Conservation (phyloP, 2,329 filamentous ascomycete genomes). For the Magnaporthiopsis poae region DNA sequence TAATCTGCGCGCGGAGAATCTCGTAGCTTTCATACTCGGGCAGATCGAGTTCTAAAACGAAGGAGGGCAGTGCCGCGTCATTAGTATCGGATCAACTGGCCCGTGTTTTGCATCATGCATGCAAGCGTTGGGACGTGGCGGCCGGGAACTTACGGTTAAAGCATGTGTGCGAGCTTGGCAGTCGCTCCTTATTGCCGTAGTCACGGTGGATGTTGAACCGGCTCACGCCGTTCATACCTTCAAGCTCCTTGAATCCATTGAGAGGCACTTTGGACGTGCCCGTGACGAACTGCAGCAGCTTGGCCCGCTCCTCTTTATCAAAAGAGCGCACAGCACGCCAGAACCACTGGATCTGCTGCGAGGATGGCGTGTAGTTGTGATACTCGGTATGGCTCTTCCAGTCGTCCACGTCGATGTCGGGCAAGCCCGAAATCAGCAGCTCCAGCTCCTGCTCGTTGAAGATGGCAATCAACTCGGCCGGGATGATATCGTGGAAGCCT, state of each 20-base stretch:
- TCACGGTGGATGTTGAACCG: conserved; percentile 98
- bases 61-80: conserved; percentile 23
- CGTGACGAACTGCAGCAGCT: conserved; percentile 93
- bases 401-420: conserved; percentile 94
- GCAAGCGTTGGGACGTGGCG: not conserved
- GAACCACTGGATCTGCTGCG: conserved; percentile 98
- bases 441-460: conserved; percentile 98
- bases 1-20: conserved; percentile 70
- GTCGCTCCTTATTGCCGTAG: conserved; percentile 88
- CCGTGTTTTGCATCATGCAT: conserved; percentile 2
- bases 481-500: conserved; percentile 97
- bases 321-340: conserved; percentile 95
- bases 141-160: conserved; percentile 77
- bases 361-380: conserved; percentile 90
- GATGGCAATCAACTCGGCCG: conserved; percentile 84
- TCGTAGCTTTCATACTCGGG: conserved; percentile 98
- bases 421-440: conserved; percentile 87
- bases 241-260: conserved; percentile 96
- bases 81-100: conserved; percentile 10
- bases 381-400: conserved; percentile 99
- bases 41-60: conserved; percentile 73
- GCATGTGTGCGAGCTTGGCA: conserved; percentile 95
- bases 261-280: conserved; percentile 96
- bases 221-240: conserved; percentile 97
- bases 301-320: conserved; percentile 96